phyloP scores from a whole-genome alignment of 768 basidiomycete species.

The Mycena polygramma region DNA sequence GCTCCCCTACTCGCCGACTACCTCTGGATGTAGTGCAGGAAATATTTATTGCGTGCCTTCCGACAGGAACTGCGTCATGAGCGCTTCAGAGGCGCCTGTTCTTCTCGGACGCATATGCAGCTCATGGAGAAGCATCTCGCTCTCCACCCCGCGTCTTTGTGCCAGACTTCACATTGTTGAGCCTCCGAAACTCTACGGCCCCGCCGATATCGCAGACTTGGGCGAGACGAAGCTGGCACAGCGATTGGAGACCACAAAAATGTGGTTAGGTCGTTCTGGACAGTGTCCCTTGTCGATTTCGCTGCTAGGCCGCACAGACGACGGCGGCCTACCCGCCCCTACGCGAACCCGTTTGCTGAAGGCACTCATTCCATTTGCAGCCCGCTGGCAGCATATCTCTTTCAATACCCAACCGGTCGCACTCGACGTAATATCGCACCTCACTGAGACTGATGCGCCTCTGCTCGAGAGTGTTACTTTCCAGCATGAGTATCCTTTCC shows the following conservation, averaged over 20 bases:
- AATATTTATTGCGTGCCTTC: not conserved
- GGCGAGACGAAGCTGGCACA: not conserved
- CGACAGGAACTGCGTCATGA: slow-evolving; percentile 2
- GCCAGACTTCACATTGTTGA: not conserved
- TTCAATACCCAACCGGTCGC: not conserved
- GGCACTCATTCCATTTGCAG: not conserved
- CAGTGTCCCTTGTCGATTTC: slow-evolving; percentile 7
- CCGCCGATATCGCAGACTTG: not conserved
- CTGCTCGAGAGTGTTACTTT: not conserved
- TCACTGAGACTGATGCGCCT: not conserved
- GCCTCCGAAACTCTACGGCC: not conserved
- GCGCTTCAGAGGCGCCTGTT: not conserved
- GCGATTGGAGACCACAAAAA: not conserved
- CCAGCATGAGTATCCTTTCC: not conserved
- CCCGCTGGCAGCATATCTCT: not conserved
- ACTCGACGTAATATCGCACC: not conserved
- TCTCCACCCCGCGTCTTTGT: not conserved
- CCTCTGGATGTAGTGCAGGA: not conserved
- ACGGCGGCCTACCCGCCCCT: not conserved
- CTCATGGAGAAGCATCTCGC: not conserved
- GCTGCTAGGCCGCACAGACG: not conserved
- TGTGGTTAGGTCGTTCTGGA: slow-evolving; percentile 1
- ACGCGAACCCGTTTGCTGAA: not conserved
- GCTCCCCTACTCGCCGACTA: not conserved
- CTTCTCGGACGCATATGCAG: slow-evolving; percentile 1